Base-by-base conservation (phyloP, 306 rosid genomes). In the Rosa lucieae region DNA sequence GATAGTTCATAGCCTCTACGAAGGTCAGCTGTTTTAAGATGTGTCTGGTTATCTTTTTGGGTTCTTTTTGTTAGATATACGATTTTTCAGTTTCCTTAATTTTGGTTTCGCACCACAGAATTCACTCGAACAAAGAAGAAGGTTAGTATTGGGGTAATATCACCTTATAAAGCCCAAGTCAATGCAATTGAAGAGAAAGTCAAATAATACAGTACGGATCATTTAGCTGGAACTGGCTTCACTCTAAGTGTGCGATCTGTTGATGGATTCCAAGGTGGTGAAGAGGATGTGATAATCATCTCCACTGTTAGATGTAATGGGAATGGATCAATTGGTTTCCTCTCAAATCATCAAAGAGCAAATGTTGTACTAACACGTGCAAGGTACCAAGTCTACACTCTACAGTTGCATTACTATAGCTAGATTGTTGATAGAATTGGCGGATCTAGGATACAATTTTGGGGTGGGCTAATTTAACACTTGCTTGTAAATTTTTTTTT, bases 211-310 rank as follows among this genome's bases (percentile, higher is more conserved):
- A 43, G 13, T 49, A 21, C 20, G 1, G 65, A 12, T 68, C 76
- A 23, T 61, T 23, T 61, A 26, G 37, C 77, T 11, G 79, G 73
- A 49, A 10, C 67, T 3, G 51, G 55, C 21, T 91, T 89, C 74
- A 72, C 77, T 73, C 73, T 86, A 6, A 86, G 75, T 74, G 90
- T 89, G 75, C 89, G 87, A 4, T 79, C 93, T 3, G 81, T 91
- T 12, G 96, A 89, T 73, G 93, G 91, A 1, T 89, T 91, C 78
- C 96, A 91, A 89, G 93, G 93, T 0, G 90, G 90, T 2, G 96
- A 91, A 44, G 87, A 89, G 52, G 96, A 91, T 67, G 85, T 91
- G 9, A 89, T 89, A 35, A 76, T 85, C 39, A 82, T 85, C 47
- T 82, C 86, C 0, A 85, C 88, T 9, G 86, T 85, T 3, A 51